Evolutionary conservation across 2,329 filamentous ascomycete species (phyloP).

Genomic region (Tympanopsis confertula): DNA sequence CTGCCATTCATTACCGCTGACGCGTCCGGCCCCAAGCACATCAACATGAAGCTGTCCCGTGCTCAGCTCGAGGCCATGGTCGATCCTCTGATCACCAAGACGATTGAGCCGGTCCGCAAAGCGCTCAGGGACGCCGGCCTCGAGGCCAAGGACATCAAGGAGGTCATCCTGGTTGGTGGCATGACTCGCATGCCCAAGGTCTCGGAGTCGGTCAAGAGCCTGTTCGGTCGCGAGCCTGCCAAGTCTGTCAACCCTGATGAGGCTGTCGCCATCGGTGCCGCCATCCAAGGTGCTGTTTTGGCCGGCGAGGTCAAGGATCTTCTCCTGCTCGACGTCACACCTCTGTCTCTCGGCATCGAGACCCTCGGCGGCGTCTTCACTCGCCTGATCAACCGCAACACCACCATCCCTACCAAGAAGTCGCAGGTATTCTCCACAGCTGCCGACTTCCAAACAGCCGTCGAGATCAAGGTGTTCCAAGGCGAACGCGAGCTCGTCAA

Average conservation of each 20-base stretch:
- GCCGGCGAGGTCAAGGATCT: slow-evolving; percentile 95
- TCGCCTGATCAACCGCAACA: slow-evolving; percentile 96
- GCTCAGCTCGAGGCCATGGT: slow-evolving; percentile 88
- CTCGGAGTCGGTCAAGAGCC: slow-evolving; percentile 84
- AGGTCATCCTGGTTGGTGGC: slow-evolving; percentile 94
- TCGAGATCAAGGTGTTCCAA: slow-evolving; percentile 99
- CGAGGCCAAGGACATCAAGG: slow-evolving; percentile 85
- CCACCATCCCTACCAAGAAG: slow-evolving; percentile 98
- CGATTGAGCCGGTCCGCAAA: slow-evolving; percentile 88
- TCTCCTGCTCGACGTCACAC: slow-evolving; percentile 87
- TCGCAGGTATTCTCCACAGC: slow-evolving; percentile 96
- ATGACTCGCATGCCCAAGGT: slow-evolving; percentile 99
- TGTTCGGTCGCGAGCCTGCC: slow-evolving; percentile 90
- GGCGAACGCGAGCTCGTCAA: slow-evolving; percentile 97
- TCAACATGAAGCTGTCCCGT: slow-evolving; percentile 88
- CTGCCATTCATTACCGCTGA: slow-evolving; percentile 97
- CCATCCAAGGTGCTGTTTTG: slow-evolving; percentile 92
- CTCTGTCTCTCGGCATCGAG: slow-evolving; percentile 94
- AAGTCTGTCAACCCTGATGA: slow-evolving; percentile 99
- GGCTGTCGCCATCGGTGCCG: slow-evolving; percentile 93
- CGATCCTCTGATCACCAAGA: slow-evolving; percentile 75
- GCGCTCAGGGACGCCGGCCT: slow-evolving; percentile 91
- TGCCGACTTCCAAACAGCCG: slow-evolving; percentile 94
- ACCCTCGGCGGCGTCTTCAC: slow-evolving; percentile 97
- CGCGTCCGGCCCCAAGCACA: slow-evolving; percentile 91